Base-by-base conservation (phyloP, 805 yeast species). In the Lachancea sp. region DNA sequence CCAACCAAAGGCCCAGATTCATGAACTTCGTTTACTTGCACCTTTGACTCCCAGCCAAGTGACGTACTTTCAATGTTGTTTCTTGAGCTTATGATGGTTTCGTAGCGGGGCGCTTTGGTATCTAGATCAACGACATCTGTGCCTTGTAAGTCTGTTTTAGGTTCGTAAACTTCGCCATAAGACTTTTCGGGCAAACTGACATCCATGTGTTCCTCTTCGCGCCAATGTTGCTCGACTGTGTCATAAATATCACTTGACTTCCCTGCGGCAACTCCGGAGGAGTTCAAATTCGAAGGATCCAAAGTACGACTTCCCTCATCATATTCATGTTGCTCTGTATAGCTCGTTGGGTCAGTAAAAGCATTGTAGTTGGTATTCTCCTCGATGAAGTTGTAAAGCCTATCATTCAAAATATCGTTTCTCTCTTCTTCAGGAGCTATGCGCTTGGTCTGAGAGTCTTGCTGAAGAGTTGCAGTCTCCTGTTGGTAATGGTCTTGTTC, bases 301-400 rank as follows among this genome's bases (percentile, higher is more conserved):
- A 42, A 20, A 17, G 46, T 36, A 3, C 37, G 46, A 19, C 18
- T 10, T 12, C 10, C 31, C 3, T 36, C 36, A 5, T 36, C 46
- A 16, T 18, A 30, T 13, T 42, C 46, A 10, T 11, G 9, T 15
- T 15, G 17, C 16, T 42, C 26, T 8, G 31, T n/a, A n/a, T 15
- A 26, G 29, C 22, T 30, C 3, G 61, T 65, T 27, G 47, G 48
- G 30, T 49, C 53, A 3, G 67, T 58, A 41, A 62, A 63, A 29
- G 53, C 56, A 27, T 55, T 42, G 46, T 63, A 63, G 2, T 52
- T 50, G 17, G 58, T 60, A 42, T 61, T 58, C 16, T 55, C 46
- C 10, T 56, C 56, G n/a, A 60, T 53, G 39, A 50, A 59, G 19
- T 56, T 43, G 34, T 56, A 54, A n/a, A 60, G 43, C 41, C 50